Conservation (phyloP, 352 stramenopile species). For the Globisporangium sylvaticum region DNA sequence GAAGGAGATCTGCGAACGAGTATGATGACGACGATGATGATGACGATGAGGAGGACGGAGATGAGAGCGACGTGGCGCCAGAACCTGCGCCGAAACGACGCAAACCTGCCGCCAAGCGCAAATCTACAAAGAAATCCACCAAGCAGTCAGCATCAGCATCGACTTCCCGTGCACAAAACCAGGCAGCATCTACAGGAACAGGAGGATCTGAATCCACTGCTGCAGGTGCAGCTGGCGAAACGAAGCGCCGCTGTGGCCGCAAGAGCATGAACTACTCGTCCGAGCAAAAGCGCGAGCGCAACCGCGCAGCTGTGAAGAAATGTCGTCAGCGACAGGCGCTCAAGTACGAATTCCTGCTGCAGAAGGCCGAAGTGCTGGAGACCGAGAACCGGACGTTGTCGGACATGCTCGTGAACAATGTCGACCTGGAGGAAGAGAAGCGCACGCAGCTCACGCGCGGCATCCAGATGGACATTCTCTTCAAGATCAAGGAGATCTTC, state of each 20-base stretch:
- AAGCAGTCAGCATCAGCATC: neutral
- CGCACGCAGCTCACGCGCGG: conserved; percentile 63
- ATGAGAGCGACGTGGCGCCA: neutral
- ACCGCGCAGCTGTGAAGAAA: conserved; percentile 83
- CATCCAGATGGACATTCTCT: conserved; percentile 85
- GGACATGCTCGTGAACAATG: conserved; percentile 72
- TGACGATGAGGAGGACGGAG: neutral
- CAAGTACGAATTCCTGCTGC: conserved; percentile 76
- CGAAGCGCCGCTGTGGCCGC: conserved; percentile 70
- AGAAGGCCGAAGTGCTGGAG: conserved; percentile 62
- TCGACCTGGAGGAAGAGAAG: conserved; percentile 51
- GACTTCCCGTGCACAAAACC: neutral
- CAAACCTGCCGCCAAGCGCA: conserved; percentile 8
- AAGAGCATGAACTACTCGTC: conserved; percentile 88
- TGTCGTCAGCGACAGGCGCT: conserved; percentile 76
- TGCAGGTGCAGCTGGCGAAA: conserved; percentile 7
- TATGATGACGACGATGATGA: conserved; percentile 9
- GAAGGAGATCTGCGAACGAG: neutral
- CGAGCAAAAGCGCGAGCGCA: conserved; percentile 79
- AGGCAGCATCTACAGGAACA: neutral
- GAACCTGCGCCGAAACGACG: neutral
- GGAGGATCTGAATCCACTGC: neutral
- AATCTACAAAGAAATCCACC: neutral
- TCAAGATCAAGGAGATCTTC: conserved; percentile 89
- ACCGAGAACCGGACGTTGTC: conserved; percentile 69